Percentiles rank a stretch among this genome's conserved stretches.
Evolutionary conservation across 2,329 filamentous ascomycete genomes (phyloP).

Genomic region (Amauroascus niger): DNA sequence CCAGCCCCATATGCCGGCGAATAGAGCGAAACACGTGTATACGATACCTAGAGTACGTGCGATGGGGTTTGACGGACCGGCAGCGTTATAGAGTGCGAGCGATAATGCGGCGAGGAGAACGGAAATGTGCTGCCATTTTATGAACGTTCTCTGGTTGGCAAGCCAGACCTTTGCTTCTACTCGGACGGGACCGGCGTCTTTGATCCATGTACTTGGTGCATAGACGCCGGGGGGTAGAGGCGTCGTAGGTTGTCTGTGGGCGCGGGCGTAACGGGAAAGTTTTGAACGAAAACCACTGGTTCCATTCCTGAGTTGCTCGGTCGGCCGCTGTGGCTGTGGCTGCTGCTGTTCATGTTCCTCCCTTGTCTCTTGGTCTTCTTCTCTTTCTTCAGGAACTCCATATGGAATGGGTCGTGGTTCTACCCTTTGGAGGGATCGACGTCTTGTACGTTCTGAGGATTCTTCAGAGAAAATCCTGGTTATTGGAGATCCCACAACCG

Average conservation of each 20-base stretch:
- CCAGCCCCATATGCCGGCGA: conserved; percentile 82
- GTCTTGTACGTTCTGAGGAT: conserved; percentile 3
- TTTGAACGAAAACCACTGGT: conserved; percentile 50
- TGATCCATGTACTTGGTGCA: conserved; percentile 79
- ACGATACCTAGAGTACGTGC: conserved; percentile 70
- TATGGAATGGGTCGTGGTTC: conserved; percentile 6
- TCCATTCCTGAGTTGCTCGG: conserved; percentile 14
- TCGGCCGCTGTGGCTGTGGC: conserved; percentile 19
- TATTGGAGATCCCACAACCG: conserved; percentile 30
- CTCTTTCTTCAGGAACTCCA: conserved; percentile 9
- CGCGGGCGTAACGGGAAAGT: conserved; percentile 63
- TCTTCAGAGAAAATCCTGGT: conserved; percentile 21
- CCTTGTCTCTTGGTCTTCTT: conserved; percentile 12
- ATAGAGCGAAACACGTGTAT: conserved; percentile 72
- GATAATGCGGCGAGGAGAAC: conserved; percentile 77
- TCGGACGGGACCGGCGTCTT: conserved; percentile 81
- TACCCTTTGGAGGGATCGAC: conserved; percentile 8
- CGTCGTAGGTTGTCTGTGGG: conserved; percentile 33
- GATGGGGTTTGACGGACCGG: conserved; percentile 61
- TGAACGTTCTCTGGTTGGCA: conserved; percentile 93
- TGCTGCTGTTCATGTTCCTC: conserved; percentile 11
- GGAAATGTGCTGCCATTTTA: conserved; percentile 96
- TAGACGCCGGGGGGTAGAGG: conserved; percentile 76
- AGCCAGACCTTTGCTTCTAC: conserved; percentile 99
- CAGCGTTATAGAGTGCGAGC: conserved; percentile 79